Conservation (phyloP, 2,329 filamentous ascomycete species). For the Diaporthe citri region DNA sequence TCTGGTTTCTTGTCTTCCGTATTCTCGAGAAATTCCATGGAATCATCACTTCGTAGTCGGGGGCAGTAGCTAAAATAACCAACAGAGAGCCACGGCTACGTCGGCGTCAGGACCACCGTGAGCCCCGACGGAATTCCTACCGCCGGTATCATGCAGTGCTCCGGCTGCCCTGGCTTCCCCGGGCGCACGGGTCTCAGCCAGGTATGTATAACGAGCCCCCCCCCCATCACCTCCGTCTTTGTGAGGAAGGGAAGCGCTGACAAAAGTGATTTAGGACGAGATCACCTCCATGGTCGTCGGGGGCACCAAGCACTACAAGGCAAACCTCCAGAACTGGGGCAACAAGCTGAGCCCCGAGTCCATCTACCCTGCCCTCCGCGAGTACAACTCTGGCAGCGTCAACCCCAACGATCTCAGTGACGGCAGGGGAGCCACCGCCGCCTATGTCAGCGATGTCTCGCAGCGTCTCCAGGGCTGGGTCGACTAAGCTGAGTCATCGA, state of each 20-base stretch:
- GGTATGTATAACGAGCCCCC: conserved; percentile 40
- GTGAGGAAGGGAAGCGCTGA: neutral
- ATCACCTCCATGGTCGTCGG: conserved; percentile 36
- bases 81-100: conserved; percentile 53
- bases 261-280: neutral
- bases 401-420: conserved; percentile 52
- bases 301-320: conserved; percentile 48
- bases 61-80: neutral
- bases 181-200: conserved; percentile 48
- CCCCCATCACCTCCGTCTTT: accelerated
- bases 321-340: conserved; percentile 47
- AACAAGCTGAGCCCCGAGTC: conserved; percentile 46
- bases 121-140: conserved; percentile 50
- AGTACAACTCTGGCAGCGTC: conserved; percentile 56
- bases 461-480: conserved; percentile 34
- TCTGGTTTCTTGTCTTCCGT: neutral
- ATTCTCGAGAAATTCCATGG: too few relatives aligned
- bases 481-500: neutral
- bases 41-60: neutral
- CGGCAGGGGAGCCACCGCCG: conserved; percentile 32
- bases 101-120: conserved; percentile 51
- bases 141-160: conserved; percentile 56
- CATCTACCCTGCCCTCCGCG: conserved; percentile 55
- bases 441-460: conserved; percentile 30
- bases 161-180: conserved; percentile 51